Conservation (phyloP, 1,284 basidiomycete species). For the Trametes pubescens region DNA sequence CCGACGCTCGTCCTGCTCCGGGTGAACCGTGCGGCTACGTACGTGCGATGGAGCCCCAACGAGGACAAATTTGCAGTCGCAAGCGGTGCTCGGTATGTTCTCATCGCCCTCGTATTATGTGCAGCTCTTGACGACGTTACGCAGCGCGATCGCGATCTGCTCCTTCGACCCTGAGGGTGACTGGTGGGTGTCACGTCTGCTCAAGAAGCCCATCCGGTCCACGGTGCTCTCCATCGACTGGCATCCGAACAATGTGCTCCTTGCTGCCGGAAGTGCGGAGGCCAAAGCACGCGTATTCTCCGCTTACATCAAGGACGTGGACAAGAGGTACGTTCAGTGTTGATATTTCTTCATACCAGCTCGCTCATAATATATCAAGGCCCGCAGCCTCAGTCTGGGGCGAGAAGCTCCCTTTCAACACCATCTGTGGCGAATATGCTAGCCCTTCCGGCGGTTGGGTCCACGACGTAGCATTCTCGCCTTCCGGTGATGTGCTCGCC, state of each 20-base stretch:
- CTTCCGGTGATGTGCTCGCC: slow-evolving; percentile 91
- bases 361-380: slow-evolving; percentile 49
- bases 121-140: slow-evolving; percentile 4
- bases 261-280: slow-evolving; percentile 95
- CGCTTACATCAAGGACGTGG: slow-evolving; percentile 94
- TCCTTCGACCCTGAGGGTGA: slow-evolving; percentile 97
- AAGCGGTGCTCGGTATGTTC: slow-evolving; percentile 85
- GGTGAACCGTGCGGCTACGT: slow-evolving; percentile 96
- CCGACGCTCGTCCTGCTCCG: slow-evolving; percentile 96
- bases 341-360: no score
- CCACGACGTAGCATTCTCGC: slow-evolving; percentile 95
- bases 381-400: slow-evolving; percentile 95
- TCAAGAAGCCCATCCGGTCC: slow-evolving; percentile 87
- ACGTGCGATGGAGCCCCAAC: slow-evolving; percentile 95
- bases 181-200: slow-evolving; percentile 98
- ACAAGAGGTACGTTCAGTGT: slow-evolving; percentile 72
- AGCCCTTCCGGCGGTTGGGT: slow-evolving; percentile 97
- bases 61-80: slow-evolving; percentile 99
- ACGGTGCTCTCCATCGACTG: slow-evolving; percentile 96
- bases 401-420: slow-evolving; percentile 97
- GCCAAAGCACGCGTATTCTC: slow-evolving; percentile 98
- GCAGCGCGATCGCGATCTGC: slow-evolving; percentile 90
- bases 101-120: not conserved
- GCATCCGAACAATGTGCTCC: slow-evolving; percentile 94
- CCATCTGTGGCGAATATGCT: slow-evolving; percentile 93